Evolutionary conservation across 192 early-diverging fungal species (phyloP), one percentile per base, ranked within the genome.

Genomic region (Backusella liffmaniae): DNA sequence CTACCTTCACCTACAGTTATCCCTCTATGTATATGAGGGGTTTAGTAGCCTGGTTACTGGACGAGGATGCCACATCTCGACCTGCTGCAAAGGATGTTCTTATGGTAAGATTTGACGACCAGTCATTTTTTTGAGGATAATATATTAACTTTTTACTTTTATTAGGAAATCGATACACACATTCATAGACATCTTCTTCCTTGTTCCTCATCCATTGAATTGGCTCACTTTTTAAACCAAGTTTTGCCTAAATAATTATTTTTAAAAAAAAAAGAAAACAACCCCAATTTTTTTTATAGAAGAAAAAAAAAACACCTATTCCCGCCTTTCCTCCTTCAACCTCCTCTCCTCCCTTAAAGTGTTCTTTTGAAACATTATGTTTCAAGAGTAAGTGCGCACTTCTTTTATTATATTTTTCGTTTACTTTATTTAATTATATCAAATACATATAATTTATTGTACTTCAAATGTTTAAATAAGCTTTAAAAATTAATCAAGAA

Each of bases 1-100:
- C 82, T 53, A 83, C 82, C 3, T 83, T 83, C 51, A 79, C 76
- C 39, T 80, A 83, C 42, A 77, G 78, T 46, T 80, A 80, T 62
- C 82, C 82, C 23, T 73, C 78, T n/a, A 80, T 80, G 82, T 83
- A 83, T 62, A 83, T 80, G 78, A 73, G 82, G 35, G 82, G 82
- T 44, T 67, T 83, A 13, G 82, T 83, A 53, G 78, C 82, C 36
- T 83, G 82, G 82, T 73, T 83, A 34, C 39, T 83, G 18, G 78
- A 83, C 69, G 73, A 77, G 70, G 75, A 83, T 35, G 34, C 73
- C 26, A 46, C 56, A 32, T 77, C 78, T 12, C 59, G 82, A 66
- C 82, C 82, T 23, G 62, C 42, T 59, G 82, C 82, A 46, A 71
- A 73, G 34, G 82, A 83, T 75, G 82, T 83, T 56, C 72, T 77